Conservation (phyloP, 768 basidiomycete genomes). For the Collybiopsis luxurians region DNA sequence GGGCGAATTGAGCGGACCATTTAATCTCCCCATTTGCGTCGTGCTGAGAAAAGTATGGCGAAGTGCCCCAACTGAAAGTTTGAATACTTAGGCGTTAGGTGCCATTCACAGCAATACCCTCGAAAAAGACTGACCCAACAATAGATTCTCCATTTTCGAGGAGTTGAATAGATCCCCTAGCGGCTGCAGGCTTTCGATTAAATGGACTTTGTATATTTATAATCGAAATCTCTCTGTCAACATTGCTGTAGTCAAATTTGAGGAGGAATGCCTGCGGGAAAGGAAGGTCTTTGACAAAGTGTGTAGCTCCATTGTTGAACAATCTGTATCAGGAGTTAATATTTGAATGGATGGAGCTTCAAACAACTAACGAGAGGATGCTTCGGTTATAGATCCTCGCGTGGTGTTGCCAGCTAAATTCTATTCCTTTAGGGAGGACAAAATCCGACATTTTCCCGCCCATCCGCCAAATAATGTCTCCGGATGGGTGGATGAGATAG, state of each 20-base stretch:
- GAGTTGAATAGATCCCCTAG: background rate
- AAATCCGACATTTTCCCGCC: slow-evolving; percentile 16
- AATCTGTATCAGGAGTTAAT: background rate
- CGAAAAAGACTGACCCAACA: background rate
- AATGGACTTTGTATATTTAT: background rate
- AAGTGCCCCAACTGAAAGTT: no score
- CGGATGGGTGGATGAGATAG: slow-evolving; percentile 13
- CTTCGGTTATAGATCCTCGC: slow-evolving; percentile 3
- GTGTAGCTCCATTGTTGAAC: slow-evolving; percentile 1
- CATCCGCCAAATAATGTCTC: slow-evolving; percentile 17
- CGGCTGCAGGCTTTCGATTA: background rate
- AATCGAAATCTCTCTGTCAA: background rate
- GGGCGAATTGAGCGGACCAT: slow-evolving; percentile 6
- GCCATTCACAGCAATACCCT: no score
- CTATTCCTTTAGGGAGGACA: slow-evolving; percentile 8
- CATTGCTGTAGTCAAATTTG: background rate
- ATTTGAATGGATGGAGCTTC: no score
- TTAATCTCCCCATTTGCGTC: background rate
- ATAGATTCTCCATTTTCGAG: background rate
- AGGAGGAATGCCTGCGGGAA: background rate
- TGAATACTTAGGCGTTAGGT: no score
- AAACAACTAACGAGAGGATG: background rate
- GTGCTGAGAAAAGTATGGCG: background rate
- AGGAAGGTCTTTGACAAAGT: background rate
- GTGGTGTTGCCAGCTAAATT: slow-evolving; percentile 18